Conservation (phyloP, 306 rosid genomes). For the Luffa aegyptiaca region DNA sequence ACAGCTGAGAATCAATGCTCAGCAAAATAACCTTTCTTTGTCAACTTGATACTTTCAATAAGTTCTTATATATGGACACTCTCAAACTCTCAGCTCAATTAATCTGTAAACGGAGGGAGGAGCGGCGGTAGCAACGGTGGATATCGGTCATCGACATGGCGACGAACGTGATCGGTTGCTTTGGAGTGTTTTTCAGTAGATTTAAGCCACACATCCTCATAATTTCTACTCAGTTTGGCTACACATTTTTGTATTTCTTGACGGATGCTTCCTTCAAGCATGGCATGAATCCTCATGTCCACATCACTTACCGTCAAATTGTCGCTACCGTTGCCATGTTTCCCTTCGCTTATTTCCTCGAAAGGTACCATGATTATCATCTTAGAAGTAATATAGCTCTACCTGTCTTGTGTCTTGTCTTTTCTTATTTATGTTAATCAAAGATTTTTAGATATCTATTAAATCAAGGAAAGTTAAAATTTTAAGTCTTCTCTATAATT, state of each 20-base stretch:
- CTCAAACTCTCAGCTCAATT: too few species aligned
- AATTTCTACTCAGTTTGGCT: slow-evolving; percentile 38
- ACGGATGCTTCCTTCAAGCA: slow-evolving; percentile 77
- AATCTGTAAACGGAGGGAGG: not conserved
- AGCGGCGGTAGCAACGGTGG: not conserved
- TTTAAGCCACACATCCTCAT: slow-evolving; percentile 68
- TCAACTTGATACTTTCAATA: not conserved
- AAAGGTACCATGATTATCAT: slow-evolving; percentile 32
- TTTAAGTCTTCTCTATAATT: too few species aligned
- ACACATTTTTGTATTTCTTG: slow-evolving; percentile 48
- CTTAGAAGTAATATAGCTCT: not conserved
- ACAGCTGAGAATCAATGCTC: not conserved
- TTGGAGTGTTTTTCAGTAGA: slow-evolving; percentile 17
- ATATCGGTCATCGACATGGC: slow-evolving; percentile 14
- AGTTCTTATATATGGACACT: not conserved
- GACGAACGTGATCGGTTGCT: not conserved
- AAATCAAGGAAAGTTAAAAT: too few species aligned
- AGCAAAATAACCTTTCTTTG: not conserved
- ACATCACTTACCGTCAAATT: slow-evolving; percentile 64
- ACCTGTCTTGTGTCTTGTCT: not conserved
- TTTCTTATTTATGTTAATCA: too few species aligned
- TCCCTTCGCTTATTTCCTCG: slow-evolving; percentile 75
- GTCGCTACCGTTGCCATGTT: slow-evolving; percentile 35
- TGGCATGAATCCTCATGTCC: slow-evolving; percentile 83
- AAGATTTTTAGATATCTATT: too few species aligned